Conservation (phyloP, 495 filamentous ascomycete species). For the Neurospora sp. region DNA sequence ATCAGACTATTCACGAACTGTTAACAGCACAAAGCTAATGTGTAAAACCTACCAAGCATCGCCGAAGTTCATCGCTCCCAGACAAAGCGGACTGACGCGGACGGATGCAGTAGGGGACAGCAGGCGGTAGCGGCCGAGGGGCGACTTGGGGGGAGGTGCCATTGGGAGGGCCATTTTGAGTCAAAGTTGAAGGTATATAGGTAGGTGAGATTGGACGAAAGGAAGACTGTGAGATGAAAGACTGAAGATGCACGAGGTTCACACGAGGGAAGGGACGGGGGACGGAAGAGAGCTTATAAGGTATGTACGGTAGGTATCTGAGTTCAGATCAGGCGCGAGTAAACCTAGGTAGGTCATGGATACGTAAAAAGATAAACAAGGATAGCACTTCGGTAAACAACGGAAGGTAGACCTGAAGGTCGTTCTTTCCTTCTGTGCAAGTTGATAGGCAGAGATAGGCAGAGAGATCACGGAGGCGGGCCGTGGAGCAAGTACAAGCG, state of each 20-base stretch:
- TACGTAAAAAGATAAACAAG: background rate
- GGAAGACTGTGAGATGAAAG: background rate
- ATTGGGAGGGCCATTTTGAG: constrained; percentile 11
- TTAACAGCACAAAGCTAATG: background rate
- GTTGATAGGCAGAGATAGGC: background rate
- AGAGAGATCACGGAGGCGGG: background rate
- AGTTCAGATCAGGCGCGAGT: background rate
- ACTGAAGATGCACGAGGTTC: background rate
- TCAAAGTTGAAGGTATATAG: background rate
- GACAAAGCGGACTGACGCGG: constrained; percentile 48
- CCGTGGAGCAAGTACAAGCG: background rate
- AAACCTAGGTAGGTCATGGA: background rate
- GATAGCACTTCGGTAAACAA: background rate
- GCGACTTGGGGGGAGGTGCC: constrained; percentile 33
- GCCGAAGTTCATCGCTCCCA: constrained; percentile 57
- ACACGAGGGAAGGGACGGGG: background rate
- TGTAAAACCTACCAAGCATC: constrained; percentile 33
- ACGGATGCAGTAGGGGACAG: constrained; percentile 49
- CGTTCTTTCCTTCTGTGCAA: background rate
- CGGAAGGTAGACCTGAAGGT: background rate
- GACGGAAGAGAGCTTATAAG: background rate
- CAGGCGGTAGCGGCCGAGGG: constrained; percentile 47
- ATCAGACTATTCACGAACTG: background rate
- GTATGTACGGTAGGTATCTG: background rate
- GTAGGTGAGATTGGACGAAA: background rate